Base-by-base conservation (phyloP, 371 early-diverging fungal species). In the Mucor indicus region DNA sequence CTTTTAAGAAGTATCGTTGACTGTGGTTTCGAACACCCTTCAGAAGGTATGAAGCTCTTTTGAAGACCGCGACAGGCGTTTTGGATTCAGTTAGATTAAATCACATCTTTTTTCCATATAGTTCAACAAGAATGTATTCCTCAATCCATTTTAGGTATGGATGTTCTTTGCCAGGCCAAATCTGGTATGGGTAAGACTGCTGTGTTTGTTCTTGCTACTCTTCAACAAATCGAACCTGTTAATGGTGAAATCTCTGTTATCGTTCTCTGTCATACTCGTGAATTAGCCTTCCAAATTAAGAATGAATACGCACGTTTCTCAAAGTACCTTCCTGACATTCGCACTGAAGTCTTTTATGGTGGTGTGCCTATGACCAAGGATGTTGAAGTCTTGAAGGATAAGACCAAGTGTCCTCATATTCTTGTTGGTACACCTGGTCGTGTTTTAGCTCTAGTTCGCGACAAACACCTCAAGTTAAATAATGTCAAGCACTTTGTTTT, bases 161-260 rank as follows among this genome's bases (percentile, higher is more conserved):
- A 98, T 72, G 94, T 98, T 35, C 81, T 99, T 32, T 97, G 96
- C 75, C 98, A 98, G 73, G 98, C 99, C 71, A 98, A 98, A 78
- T 92, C 92, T 54, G 99, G 99, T 71, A 93, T 98, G 93, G 99
- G 99, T 58, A 99, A 99, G 77, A 99, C 99, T 2, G 97, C 97
- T 15, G 98, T 98, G 30, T 99, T 98, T 71, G 96, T 98, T 4
- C 79, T 98, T 38, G 92, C 97, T 10, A 88, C 95, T 11, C 84
- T 99, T 30, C 96, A 99, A 73, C 95, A 98, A 71, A 83, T 98
- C 35, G 94, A 94, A 49, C 85, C 90, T 35, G 73, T 84, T 22
- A 77, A 82, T 10, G 90, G 87, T 30, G 85, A 88, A 45, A 88
- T 89, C 12, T 79, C 89, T 40, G 95, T 93, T 8, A 77, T 98